A percentile compares a stretch with the other conserved stretches of the same genome.
These are phyloP conservation scores for Neurospora sp. DNA, from an alignment of 495 filamentous ascomycete species.

Conservation along the genomic window DNA sequence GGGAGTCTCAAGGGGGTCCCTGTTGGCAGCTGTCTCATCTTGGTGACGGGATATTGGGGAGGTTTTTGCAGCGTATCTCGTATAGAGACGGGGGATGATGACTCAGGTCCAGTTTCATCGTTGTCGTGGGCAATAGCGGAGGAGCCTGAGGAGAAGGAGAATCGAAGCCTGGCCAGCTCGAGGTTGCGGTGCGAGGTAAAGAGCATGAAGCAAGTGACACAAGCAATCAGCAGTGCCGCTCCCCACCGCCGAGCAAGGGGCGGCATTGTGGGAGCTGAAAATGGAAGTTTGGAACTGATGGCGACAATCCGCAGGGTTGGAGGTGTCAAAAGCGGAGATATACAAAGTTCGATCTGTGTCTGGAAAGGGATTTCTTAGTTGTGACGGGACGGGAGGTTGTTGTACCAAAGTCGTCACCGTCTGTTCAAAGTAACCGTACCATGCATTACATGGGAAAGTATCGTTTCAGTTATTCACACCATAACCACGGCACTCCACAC, in stretches of 20 bases:
- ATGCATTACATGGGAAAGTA: neutral
- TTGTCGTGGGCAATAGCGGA: neutral
- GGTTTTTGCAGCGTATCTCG: slow-evolving; percentile 8
- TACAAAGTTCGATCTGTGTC: neutral
- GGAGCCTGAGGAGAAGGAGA: neutral
- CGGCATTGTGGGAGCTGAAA: neutral
- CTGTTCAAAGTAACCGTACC: neutral
- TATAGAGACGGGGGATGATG: neutral
- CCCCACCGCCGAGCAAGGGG: neutral
- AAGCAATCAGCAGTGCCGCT: neutral
- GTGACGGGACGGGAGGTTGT: neutral
- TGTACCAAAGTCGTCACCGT: neutral
- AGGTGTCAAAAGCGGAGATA: neutral
- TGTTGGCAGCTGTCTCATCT: slow-evolving; percentile 61
- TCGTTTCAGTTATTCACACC: neutral
- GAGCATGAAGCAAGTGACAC: neutral
- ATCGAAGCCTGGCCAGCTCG: neutral
- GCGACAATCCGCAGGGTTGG: neutral
- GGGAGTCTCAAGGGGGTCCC: slow-evolving; percentile 55
- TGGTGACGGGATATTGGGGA: slow-evolving; percentile 51
- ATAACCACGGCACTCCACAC: no score
- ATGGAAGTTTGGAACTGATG: neutral
- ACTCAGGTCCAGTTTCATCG: neutral
- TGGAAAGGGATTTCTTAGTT: neutral
- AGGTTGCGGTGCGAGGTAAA: neutral